A percentile compares a stretch with the other conserved stretches of the same genome.
Evolutionary conservation across 2,329 filamentous ascomycete genomes (phyloP).

Genomic region (Pyrenophora tritici-repentis): DNA sequence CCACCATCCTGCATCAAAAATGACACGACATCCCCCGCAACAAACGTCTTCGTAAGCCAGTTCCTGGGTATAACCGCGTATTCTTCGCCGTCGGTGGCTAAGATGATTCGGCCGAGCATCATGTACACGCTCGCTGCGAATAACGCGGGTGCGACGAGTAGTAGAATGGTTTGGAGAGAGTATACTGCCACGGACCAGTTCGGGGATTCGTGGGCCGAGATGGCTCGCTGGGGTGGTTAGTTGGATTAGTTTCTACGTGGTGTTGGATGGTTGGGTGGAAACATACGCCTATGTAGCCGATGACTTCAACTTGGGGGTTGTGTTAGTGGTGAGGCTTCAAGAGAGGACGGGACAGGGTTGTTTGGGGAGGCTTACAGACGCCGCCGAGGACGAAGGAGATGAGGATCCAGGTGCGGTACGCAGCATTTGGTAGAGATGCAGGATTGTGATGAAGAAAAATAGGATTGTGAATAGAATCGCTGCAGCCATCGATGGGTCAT

Average conservation of each 20-base stretch:
- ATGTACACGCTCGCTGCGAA: conserved; percentile 58
- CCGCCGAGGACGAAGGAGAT: conserved; percentile 59
- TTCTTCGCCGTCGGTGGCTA: conserved; percentile 45
- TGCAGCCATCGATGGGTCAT: conserved; percentile 52
- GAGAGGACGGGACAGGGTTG: neutral
- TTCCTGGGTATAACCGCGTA: conserved; percentile 45
- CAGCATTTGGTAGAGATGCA: conserved; percentile 51
- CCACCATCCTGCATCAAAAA: conserved; percentile 49
- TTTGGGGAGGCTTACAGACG: conserved; percentile 47
- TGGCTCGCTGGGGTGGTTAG: conserved; percentile 5
- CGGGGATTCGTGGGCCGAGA: conserved; percentile 20
- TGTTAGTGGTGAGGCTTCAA: too few relatives aligned
- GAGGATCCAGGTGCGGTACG: conserved; percentile 56
- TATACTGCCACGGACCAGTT: conserved; percentile 44
- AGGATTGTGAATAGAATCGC: conserved; percentile 56
- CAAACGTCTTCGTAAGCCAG: conserved; percentile 54
- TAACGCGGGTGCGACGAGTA: conserved; percentile 52
- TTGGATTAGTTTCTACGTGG: neutral
- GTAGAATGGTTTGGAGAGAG: conserved; percentile 46
- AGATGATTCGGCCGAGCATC: conserved; percentile 54
- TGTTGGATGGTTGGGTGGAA: too few relatives aligned
- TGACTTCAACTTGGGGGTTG: conserved; percentile 49
- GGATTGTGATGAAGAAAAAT: conserved; percentile 50
- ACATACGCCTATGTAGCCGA: conserved; percentile 56
- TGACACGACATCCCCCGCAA: conserved; percentile 51